Conservation (phyloP, 331 rosid species). For the Cucumis variabilis region DNA sequence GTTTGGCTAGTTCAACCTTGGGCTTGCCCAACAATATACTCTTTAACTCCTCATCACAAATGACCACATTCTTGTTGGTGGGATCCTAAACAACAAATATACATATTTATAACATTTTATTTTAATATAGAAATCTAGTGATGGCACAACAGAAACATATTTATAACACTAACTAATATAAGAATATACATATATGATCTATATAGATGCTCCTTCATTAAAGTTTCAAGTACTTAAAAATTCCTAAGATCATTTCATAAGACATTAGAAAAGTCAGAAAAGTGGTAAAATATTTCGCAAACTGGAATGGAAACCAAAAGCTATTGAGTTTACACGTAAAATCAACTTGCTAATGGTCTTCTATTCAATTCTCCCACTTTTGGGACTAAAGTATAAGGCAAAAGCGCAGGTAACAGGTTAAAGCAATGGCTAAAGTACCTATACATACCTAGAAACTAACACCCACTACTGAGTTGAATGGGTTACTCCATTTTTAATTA, state of each 20-base stretch:
- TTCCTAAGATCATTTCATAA: neutral
- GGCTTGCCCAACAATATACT: slow-evolving; percentile 78
- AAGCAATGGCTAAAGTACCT: too few species aligned
- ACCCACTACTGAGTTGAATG: too few species aligned
- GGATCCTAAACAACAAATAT: slow-evolving; percentile 61
- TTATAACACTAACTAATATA: neutral
- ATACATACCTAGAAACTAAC: too few species aligned
- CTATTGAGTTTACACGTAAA: neutral
- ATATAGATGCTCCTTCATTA: too few species aligned
- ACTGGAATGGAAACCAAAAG: neutral
- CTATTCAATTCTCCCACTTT: too few species aligned
- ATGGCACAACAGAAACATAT: neutral
- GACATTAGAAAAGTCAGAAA: neutral
- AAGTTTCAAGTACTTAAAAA: too few species aligned
- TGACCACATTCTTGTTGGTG: slow-evolving; percentile 82
- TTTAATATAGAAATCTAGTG: neutral
- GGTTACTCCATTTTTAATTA: too few species aligned
- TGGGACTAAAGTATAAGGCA: too few species aligned
- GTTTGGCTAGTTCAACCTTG: slow-evolving; percentile 81
- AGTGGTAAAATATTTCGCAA: neutral
- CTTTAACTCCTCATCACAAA: slow-evolving; percentile 80
- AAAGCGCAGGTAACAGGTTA: too few species aligned
- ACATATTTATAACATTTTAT: slow-evolving; percentile 23
- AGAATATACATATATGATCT: too few species aligned
- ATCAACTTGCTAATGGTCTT: neutral